Conservation (phyloP, 2,329 filamentous ascomycete genomes). For the Paraphoma sp. region DNA sequence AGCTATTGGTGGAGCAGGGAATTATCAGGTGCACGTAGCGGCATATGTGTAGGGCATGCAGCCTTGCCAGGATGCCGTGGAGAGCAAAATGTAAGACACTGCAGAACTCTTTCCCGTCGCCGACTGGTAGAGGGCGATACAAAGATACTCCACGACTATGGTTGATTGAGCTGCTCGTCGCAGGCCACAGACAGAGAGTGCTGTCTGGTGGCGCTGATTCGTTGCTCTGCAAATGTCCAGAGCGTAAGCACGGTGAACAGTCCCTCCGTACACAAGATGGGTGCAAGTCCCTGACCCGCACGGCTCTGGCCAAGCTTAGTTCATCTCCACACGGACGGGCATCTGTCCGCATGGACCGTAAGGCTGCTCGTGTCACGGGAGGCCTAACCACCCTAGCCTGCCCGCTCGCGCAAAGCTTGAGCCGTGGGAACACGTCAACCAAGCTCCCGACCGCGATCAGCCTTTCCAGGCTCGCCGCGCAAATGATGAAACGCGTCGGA, state of each 20-base stretch:
- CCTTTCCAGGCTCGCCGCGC: constrained; percentile 17
- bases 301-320: background rate
- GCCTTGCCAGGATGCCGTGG: background rate
- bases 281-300: constrained; percentile 15
- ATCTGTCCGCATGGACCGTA: constrained; percentile 26
- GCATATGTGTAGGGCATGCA: background rate
- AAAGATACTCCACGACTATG: constrained; percentile 6
- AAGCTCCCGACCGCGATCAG: constrained; percentile 28
- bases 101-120: constrained; percentile 9
- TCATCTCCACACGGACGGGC: constrained; percentile 45
- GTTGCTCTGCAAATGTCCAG: constrained; percentile 27
- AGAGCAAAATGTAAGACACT: constrained; percentile 8
- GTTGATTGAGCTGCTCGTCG: constrained; percentile 7
- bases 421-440: constrained; percentile 36
- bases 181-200: background rate
- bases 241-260: constrained; percentile 44
- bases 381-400: constrained; percentile 31
- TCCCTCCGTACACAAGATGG: constrained; percentile 33
- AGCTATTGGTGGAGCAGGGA: constrained; percentile 25
- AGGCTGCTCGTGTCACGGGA: constrained; percentile 30
- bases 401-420: constrained; percentile 28
- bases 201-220: constrained; percentile 23
- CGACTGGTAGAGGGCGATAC: constrained; percentile 13
- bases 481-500: constrained; percentile 14
- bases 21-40: constrained; percentile 17